Evolutionary conservation across 2,329 filamentous ascomycete genomes (phyloP).

Genomic region (Sporothrix brunneoviolacea): DNA sequence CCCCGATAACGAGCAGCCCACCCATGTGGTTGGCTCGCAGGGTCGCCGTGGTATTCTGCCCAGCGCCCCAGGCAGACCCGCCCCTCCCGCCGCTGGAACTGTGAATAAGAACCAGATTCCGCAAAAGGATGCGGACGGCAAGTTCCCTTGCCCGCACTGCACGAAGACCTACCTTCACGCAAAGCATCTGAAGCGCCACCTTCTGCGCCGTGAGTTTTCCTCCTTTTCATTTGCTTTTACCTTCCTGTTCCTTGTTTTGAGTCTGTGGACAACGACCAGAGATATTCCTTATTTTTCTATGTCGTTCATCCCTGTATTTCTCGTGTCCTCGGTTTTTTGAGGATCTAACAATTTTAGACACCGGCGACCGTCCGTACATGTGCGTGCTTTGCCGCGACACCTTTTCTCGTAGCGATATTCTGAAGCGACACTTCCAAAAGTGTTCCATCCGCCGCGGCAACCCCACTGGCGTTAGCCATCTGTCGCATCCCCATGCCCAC

Average conservation of each 20-base stretch:
- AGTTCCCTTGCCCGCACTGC: constrained; percentile 96
- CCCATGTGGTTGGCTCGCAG: constrained; percentile 92
- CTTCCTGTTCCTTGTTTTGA: too few relatives aligned
- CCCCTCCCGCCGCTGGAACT: constrained; percentile 64
- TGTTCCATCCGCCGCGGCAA: constrained; percentile 95
- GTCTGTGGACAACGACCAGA: too few relatives aligned
- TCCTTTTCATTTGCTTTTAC: constrained; percentile 24
- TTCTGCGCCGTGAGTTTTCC: constrained; percentile 77
- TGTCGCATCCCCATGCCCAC: constrained; percentile 87
- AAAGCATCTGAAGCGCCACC: constrained; percentile 94
- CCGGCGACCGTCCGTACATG: constrained; percentile 95
- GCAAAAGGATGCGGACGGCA: constrained; percentile 92
- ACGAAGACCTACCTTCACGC: constrained; percentile 97
- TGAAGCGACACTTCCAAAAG: constrained; percentile 99
- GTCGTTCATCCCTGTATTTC: too few relatives aligned
- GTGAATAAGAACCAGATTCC: constrained; percentile 76
- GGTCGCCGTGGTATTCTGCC: constrained; percentile 86
- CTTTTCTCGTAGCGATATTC: constrained; percentile 93
- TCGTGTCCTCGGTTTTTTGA: constrained; percentile 3
- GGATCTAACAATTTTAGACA: constrained; percentile 53
- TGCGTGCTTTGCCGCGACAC: constrained; percentile 97
- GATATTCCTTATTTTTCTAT: too few relatives aligned
- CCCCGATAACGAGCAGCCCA: constrained; percentile 59
- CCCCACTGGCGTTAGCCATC: constrained; percentile 86
- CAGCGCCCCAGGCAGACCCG: constrained; percentile 78